Percentiles rank a stretch among this genome's conserved stretches.
phyloP scores from a whole-genome alignment of 208 protist genomes.

The Trypanosoma cruzi region DNA sequence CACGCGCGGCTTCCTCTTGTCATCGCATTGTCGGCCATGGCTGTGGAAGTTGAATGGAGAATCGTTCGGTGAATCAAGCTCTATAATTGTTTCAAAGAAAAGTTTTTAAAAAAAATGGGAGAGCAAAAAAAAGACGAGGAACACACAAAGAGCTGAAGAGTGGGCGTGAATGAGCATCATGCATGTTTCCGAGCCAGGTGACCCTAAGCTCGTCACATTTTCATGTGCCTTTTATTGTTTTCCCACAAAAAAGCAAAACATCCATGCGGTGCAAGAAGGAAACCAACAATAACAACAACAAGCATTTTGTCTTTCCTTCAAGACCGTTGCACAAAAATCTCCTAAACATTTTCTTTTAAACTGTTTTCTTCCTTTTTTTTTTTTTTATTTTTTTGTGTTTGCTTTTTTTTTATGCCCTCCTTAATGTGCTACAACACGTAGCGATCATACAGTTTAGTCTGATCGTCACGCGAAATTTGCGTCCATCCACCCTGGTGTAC shows the following conservation, averaged over 20 bases:
- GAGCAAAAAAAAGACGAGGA: neutral
- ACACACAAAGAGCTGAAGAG: no score
- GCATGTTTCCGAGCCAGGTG: no score
- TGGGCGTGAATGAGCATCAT: no score
- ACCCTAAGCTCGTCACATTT: no score
- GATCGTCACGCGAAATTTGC: slow-evolving; percentile 94
- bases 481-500: slow-evolving; percentile 95
- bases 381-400: neutral
- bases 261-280: neutral
- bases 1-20: slow-evolving; percentile 14
- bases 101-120: neutral
- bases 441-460: slow-evolving; percentile 83
- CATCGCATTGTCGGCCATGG: slow-evolving; percentile 20
- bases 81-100: neutral
- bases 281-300: no score
- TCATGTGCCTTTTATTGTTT: neutral
- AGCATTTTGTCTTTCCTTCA: neutral
- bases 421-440: slow-evolving; percentile 53
- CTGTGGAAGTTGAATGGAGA: neutral
- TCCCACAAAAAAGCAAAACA: neutral
- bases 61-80: neutral
- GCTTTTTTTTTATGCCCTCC: neutral
- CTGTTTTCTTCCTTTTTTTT: neutral
- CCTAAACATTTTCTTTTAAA: neutral
- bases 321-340: neutral